Percentiles rank a stretch among this genome's conserved stretches.
These are phyloP conservation scores for Cymodocea nodosa DNA, from an alignment of 116 monocot species.

Conservation along the genomic window DNA sequence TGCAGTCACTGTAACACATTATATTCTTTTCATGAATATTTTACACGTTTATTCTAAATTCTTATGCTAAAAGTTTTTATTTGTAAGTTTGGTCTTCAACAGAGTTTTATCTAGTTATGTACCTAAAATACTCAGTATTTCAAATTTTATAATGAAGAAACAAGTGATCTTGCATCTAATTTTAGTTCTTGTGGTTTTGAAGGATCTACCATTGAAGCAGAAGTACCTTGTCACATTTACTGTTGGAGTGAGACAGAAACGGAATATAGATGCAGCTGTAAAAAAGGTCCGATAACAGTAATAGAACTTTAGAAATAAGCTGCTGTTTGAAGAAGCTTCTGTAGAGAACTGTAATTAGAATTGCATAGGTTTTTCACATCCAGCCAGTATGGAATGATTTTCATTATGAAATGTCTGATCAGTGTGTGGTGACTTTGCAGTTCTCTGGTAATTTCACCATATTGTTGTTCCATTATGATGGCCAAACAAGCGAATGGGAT, in stretches of 20 bases:
- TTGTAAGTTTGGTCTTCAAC: too few species aligned
- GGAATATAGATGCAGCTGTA: conserved; percentile 53
- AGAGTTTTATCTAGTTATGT: background rate
- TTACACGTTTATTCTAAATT: too few species aligned
- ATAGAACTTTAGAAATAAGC: too few species aligned
- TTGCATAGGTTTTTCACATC: background rate
- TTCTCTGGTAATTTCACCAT: conserved; percentile 29
- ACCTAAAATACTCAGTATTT: background rate
- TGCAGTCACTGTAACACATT: too few species aligned
- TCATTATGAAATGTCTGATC: conserved; percentile 2
- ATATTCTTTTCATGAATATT: too few species aligned
- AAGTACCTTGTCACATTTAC: conserved; percentile 70
- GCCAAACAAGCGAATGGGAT: conserved; percentile 22
- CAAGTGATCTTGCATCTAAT: conserved; percentile 1
- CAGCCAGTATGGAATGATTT: conserved; percentile 1
- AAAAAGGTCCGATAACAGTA: conserved; percentile 36
- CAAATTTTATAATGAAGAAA: background rate
- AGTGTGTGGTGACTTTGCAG: conserved; percentile 8
- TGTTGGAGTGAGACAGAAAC: conserved; percentile 43
- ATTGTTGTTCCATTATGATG: conserved; percentile 29
- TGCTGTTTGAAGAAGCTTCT: too few species aligned
- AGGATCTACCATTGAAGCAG: conserved; percentile 37
- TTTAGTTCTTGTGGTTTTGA: conserved; percentile 9
- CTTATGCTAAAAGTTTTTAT: too few species aligned
- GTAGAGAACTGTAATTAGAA: too few species aligned